Conservation (phyloP, 306 rosid genomes). For the Lotus japonicus region DNA sequence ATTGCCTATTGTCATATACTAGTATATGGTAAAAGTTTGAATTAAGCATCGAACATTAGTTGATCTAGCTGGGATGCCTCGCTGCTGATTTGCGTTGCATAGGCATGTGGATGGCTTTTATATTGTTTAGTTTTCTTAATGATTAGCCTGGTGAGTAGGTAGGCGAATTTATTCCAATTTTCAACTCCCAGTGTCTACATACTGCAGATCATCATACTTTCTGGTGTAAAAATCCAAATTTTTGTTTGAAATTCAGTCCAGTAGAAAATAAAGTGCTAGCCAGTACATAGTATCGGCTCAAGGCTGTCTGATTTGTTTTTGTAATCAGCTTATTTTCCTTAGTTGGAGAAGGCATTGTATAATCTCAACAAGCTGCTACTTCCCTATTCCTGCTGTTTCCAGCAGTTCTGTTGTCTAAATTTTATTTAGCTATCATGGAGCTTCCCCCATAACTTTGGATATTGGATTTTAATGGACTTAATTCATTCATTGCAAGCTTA, state of each 20-base stretch:
- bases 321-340: no score
- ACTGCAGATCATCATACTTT: no score
- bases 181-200: background rate
- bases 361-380: background rate
- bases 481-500: background rate
- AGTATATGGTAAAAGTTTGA: slow-evolving; percentile 5
- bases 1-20: background rate
- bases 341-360: no score
- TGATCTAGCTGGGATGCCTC: slow-evolving; percentile 6
- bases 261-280: no score
- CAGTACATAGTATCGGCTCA: no score
- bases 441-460: background rate
- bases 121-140: background rate
- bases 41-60: background rate
- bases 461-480: no score
- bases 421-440: background rate
- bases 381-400: slow-evolving; percentile 11
- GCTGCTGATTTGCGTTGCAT: slow-evolving; percentile 3
- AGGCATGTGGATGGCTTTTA: background rate
- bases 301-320: no score
- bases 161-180: background rate
- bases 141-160: background rate
- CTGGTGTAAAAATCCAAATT: no score
- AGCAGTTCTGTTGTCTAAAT: background rate
- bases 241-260: no score